A percentile compares a stretch with the other conserved stretches of the same genome.
Conservation (phyloP, 768 basidiomycete genomes). For the Boletus speciosus region DNA sequence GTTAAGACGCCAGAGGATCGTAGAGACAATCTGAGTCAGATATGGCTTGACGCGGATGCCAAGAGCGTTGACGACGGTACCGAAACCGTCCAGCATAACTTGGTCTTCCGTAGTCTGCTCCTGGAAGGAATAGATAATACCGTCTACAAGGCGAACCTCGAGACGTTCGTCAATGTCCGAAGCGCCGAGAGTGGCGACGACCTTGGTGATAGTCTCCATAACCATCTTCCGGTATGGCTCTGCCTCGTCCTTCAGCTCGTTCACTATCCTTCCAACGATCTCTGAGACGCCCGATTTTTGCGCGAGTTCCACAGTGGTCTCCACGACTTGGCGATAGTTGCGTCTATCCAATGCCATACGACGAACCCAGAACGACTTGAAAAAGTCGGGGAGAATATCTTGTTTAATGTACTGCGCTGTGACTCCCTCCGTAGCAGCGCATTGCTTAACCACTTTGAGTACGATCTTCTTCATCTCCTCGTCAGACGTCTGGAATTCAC, state of each 20-base stretch:
- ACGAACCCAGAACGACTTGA: conserved; percentile 98
- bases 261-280: conserved; percentile 82
- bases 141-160: conserved; percentile 92
- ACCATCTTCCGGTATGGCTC: conserved; percentile 98
- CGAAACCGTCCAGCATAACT: conserved; percentile 98
- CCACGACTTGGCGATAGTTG: conserved; percentile 96
- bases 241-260: conserved; percentile 52
- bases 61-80: conserved; percentile 94
- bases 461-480: conserved; percentile 99
- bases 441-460: conserved; percentile 97
- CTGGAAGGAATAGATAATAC: conserved; percentile 99
- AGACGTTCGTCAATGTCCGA: conserved; percentile 96
- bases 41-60: conserved; percentile 97
- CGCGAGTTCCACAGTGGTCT: conserved; percentile 97
- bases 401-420: conserved; percentile 94
- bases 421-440: conserved; percentile 97
- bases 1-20: conserved; percentile 97
- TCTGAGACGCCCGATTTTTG: conserved; percentile 96
- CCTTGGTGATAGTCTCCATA: conserved; percentile 99
- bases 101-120: conserved; percentile 99
- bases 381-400: conserved; percentile 98
- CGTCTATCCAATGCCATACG: conserved; percentile 96
- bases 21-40: conserved; percentile 97
- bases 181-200: conserved; percentile 89
- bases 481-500: conserved; percentile 98